phyloP scores from a whole-genome alignment of 257 asterid species.

The Solanum neorickii region DNA sequence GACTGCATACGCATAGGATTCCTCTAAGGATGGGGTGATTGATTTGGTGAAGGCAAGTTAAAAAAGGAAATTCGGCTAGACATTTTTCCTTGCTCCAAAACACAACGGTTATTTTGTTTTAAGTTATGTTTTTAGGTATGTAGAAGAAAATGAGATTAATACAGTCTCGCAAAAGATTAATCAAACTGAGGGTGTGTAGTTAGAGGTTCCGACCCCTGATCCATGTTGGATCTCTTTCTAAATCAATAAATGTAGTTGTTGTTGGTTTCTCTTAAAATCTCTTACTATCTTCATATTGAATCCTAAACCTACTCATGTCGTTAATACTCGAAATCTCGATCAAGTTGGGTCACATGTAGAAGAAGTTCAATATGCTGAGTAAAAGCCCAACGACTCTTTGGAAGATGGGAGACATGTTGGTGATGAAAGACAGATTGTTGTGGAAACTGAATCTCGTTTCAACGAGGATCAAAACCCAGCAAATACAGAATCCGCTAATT shows the following conservation, averaged over 20 bases:
- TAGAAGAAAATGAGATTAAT: constrained; percentile 47
- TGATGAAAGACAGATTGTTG: constrained; percentile 25
- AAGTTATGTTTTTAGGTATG: constrained; percentile 67
- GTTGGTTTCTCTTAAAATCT: background rate
- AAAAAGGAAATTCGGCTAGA: constrained; percentile 51
- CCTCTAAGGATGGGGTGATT: constrained; percentile 59
- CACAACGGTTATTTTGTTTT: constrained; percentile 72
- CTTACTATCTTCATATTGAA: constrained; percentile 10
- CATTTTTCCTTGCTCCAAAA: constrained; percentile 93
- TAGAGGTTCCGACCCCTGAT: constrained; percentile 24
- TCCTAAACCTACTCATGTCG: constrained; percentile 49
- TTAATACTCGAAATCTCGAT: constrained; percentile 22
- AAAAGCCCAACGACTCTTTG: constrained; percentile 22
- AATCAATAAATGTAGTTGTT: background rate
- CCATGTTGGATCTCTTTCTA: constrained; percentile 31
- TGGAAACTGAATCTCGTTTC: constrained; percentile 30
- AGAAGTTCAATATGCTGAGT: constrained; percentile 36
- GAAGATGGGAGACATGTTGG: constrained; percentile 31
- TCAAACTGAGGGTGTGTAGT: constrained; percentile 26
- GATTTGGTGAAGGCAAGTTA: constrained; percentile 72
- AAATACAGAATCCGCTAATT: constrained; percentile 22
- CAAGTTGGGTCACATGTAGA: constrained; percentile 26
- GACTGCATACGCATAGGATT: constrained; percentile 80
- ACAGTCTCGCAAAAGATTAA: constrained; percentile 1
- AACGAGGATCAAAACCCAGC: constrained; percentile 25